Evolutionary conservation across 192 early-diverging fungal genomes (phyloP).

Genomic region (Gigaspora rosea): DNA sequence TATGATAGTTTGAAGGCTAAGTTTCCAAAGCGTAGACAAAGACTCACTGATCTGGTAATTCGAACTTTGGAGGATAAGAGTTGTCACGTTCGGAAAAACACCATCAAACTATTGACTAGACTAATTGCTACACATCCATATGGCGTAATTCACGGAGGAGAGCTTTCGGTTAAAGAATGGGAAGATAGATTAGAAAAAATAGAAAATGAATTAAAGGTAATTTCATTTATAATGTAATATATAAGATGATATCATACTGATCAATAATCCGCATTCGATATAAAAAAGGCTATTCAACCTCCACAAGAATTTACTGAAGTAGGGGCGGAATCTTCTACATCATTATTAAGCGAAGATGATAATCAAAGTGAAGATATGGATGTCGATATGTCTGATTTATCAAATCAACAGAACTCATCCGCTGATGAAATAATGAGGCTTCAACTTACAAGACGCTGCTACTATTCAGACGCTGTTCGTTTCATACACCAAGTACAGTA

Average conservation of each 20-base stretch:
- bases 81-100: constrained; percentile 84
- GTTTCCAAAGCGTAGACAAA: constrained; percentile 74
- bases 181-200: constrained; percentile 65
- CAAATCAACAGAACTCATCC: constrained; percentile 40
- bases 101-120: constrained; percentile 80
- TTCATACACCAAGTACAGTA: constrained; percentile 88
- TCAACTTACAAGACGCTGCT: constrained; percentile 67
- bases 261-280: not conserved
- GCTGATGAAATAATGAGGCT: constrained; percentile 52
- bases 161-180: constrained; percentile 71
- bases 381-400: constrained; percentile 35
- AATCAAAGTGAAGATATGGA: constrained; percentile 39
- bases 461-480: constrained; percentile 85
- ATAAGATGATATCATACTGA: not conserved
- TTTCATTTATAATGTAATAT: not conserved
- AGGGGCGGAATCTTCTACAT: not conserved
- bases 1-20: constrained; percentile 51
- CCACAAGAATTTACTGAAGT: constrained; percentile 36
- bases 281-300: constrained; percentile 39
- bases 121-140: constrained; percentile 91
- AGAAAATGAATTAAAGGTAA: constrained; percentile 68
- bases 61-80: constrained; percentile 90
- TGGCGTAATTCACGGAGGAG: constrained; percentile 76
- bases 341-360: constrained; percentile 33
- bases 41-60: constrained; percentile 68